Evolutionary conservation across 1,139 yeast species (phyloP).

Genomic region (Pichia sp.): DNA sequence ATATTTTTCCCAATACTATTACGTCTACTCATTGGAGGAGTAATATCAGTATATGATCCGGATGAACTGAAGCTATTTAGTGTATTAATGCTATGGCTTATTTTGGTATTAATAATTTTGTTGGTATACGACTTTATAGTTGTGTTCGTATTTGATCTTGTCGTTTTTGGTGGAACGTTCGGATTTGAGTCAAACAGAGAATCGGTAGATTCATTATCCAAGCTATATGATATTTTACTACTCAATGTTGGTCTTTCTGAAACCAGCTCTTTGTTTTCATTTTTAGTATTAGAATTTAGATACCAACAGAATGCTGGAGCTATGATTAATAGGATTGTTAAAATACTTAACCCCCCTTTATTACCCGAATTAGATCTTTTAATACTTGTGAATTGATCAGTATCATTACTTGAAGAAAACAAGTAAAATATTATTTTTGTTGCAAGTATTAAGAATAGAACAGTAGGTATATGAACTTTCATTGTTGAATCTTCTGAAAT

Average conservation of each 20-base stretch:
- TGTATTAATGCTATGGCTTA: not conserved
- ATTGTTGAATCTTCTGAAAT: slow-evolving; percentile 18
- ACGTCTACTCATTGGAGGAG: slow-evolving; percentile 2
- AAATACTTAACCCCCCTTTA: not conserved
- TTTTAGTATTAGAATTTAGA: not conserved
- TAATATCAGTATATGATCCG: not conserved
- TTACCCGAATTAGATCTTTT: not conserved
- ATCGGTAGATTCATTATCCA: not conserved
- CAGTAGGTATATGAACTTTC: slow-evolving; percentile 26
- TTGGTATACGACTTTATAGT: not conserved
- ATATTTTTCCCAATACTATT: slow-evolving; percentile 3
- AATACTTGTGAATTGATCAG: not conserved
- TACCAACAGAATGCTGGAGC: slow-evolving; percentile 1
- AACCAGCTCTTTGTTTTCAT: not conserved
- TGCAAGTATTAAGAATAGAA: slow-evolving; percentile 10
- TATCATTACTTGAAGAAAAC: not conserved
- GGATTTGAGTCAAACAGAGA: not conserved
- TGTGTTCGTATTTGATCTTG: not conserved
- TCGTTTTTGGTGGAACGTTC: no score
- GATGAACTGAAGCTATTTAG: not conserved
- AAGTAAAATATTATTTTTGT: slow-evolving; percentile 4
- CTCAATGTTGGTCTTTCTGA: not conserved
- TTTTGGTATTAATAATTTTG: not conserved
- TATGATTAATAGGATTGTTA: not conserved
- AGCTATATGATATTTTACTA: not conserved